phyloP scores from a whole-genome alignment of 345 rosid genomes.

The Firmiana major region DNA sequence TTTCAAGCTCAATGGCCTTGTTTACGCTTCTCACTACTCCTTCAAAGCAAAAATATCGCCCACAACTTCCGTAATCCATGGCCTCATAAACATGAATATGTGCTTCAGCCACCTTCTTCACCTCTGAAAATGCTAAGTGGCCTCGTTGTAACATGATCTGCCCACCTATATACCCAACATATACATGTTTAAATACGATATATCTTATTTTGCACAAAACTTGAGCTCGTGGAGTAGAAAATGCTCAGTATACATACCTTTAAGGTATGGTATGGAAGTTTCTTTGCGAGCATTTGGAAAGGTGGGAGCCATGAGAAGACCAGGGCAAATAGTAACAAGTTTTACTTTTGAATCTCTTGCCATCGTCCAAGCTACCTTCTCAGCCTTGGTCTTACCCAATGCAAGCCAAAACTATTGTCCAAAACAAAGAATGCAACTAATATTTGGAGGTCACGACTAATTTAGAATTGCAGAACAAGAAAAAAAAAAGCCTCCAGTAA shows the following conservation, averaged over 20 bases:
- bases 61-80: slow-evolving; percentile 34
- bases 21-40: slow-evolving; percentile 19
- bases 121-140: slow-evolving; percentile 24
- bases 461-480: background rate
- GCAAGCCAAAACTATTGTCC: slow-evolving; percentile 40
- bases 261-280: slow-evolving; percentile 30
- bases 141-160: slow-evolving; percentile 29
- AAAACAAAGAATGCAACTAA: background rate
- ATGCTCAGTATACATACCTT: slow-evolving; percentile 20
- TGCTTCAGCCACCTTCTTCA: slow-evolving; percentile 35
- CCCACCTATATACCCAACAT: slow-evolving; percentile 18
- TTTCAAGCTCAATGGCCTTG: slow-evolving; percentile 29
- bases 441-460: background rate
- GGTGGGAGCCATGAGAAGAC: slow-evolving; percentile 32
- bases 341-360: slow-evolving; percentile 37
- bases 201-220: background rate
- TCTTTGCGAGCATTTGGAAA: slow-evolving; percentile 21
- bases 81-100: slow-evolving; percentile 33
- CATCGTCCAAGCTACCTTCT: slow-evolving; percentile 37
- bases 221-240: background rate
- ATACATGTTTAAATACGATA: too few relatives aligned
- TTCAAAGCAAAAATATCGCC: slow-evolving; percentile 34
- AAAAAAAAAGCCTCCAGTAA: too few relatives aligned
- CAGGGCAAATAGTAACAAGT: slow-evolving; percentile 37
- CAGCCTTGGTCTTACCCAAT: slow-evolving; percentile 37